Percentiles rank a stretch among this genome's conserved stretches.
Conservation (phyloP, 2,329 filamentous ascomycete genomes). For the Tricladium varicosporioides region DNA sequence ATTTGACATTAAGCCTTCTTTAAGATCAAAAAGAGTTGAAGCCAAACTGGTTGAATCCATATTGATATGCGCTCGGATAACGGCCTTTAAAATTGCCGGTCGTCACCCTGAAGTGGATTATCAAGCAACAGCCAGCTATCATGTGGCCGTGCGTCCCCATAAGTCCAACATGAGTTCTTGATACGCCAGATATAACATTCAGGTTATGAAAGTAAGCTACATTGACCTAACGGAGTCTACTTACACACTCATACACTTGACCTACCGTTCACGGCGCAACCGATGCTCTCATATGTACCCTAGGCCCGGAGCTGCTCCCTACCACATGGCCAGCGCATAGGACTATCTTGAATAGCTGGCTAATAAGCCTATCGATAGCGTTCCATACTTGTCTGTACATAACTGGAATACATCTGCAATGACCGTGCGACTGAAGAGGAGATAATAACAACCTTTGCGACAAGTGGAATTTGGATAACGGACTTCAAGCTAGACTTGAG, state of each 20-base stretch:
- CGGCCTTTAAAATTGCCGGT: no score
- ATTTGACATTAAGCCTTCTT: no score
- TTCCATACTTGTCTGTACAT: not conserved
- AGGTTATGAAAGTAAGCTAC: not conserved
- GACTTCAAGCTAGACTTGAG: not conserved
- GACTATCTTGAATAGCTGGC: not conserved
- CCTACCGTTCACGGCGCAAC: no score
- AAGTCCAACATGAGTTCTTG: not conserved
- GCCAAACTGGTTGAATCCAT: no score
- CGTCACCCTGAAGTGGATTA: not conserved
- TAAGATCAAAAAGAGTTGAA: no score
- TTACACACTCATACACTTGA: not conserved
- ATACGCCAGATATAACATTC: conserved; percentile 13
- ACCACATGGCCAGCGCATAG: not conserved
- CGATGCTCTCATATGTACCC: not conserved
- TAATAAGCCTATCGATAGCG: not conserved
- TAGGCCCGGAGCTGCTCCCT: not conserved
- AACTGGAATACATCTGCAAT: not conserved
- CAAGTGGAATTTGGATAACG: not conserved
- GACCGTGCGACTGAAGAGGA: not conserved
- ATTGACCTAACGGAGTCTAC: not conserved
- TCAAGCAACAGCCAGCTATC: conserved; percentile 5
- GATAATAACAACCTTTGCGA: not conserved
- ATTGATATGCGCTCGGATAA: no score
- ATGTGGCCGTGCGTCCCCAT: not conserved